Conservation (phyloP, 176 grass and related monocot species). For the Bolboschoenus planiculmis region DNA sequence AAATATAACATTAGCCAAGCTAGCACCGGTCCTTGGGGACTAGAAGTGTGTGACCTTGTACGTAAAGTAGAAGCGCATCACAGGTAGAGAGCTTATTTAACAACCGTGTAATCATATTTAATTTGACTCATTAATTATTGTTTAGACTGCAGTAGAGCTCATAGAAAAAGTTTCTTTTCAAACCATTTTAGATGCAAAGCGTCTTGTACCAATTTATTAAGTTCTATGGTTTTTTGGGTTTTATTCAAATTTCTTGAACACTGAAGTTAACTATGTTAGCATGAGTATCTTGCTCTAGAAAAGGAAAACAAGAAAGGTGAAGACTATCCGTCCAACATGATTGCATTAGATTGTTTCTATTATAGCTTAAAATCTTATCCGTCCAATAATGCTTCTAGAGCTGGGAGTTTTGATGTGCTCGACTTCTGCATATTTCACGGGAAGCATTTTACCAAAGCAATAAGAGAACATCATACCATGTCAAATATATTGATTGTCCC, state of each 20-base stretch:
- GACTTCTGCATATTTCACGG: neutral
- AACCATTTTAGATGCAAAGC: neutral
- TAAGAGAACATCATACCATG: neutral
- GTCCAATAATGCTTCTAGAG: neutral
- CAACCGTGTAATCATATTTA: constrained; percentile 18
- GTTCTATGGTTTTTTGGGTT: neutral
- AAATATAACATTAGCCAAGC: constrained; percentile 1
- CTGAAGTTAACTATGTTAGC: neutral
- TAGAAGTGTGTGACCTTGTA: neutral
- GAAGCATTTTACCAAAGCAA: neutral
- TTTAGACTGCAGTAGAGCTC: neutral
- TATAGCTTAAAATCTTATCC: neutral
- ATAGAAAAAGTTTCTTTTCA: neutral
- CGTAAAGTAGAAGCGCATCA: constrained; percentile 1
- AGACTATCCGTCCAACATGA: neutral
- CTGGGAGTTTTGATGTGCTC: neutral
- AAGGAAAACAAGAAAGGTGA: neutral
- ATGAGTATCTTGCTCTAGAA: neutral
- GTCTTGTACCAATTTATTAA: neutral
- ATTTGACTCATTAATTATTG: constrained; percentile 14
- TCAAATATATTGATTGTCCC: neutral
- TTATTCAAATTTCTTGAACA: neutral
- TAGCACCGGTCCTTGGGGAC: neutral
- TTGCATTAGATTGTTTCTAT: neutral
- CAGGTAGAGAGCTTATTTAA: constrained; percentile 11